Evolutionary conservation across 331 rosid genomes (phyloP).

Genomic region (Rhamnella rubrinervis): DNA sequence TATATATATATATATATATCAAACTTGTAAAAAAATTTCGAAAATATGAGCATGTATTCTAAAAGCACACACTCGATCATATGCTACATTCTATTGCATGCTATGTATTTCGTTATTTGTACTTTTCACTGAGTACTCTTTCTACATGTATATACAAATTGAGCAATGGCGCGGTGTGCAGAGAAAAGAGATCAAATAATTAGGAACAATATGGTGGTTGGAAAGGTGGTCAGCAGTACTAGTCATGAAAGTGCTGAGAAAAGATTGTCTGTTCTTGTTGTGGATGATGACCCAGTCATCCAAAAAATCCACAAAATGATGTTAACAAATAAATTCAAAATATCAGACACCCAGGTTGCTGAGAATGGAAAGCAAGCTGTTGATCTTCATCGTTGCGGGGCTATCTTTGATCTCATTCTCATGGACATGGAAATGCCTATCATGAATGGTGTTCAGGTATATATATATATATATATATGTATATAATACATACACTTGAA

Average conservation of each 20-base stretch:
- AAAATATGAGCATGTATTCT: no score
- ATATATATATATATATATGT: no score
- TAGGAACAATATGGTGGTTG: background rate
- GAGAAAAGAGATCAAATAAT: background rate
- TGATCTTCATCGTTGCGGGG: slow-evolving; percentile 26
- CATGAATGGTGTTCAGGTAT: slow-evolving; percentile 35
- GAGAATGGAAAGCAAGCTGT: slow-evolving; percentile 27
- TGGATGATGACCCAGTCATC: slow-evolving; percentile 21
- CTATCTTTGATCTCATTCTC: slow-evolving; percentile 35
- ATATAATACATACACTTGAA: background rate
- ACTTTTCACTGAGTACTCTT: no score
- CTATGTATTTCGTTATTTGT: no score
- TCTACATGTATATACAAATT: no score
- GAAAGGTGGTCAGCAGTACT: background rate
- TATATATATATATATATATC: no score
- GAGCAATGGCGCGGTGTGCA: no score
- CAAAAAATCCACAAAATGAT: slow-evolving; percentile 14
- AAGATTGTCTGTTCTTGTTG: slow-evolving; percentile 18
- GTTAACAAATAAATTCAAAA: background rate
- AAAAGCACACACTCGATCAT: no score
- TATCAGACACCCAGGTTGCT: slow-evolving; percentile 13
- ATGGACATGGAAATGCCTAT: slow-evolving; percentile 39
- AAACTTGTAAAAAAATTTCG: no score
- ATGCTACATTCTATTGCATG: no score
- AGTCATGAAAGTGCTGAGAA: background rate